These are phyloP conservation scores for Didymella pomorum DNA, from an alignment of 2,329 filamentous ascomycete genomes.

Conservation along the genomic window DNA sequence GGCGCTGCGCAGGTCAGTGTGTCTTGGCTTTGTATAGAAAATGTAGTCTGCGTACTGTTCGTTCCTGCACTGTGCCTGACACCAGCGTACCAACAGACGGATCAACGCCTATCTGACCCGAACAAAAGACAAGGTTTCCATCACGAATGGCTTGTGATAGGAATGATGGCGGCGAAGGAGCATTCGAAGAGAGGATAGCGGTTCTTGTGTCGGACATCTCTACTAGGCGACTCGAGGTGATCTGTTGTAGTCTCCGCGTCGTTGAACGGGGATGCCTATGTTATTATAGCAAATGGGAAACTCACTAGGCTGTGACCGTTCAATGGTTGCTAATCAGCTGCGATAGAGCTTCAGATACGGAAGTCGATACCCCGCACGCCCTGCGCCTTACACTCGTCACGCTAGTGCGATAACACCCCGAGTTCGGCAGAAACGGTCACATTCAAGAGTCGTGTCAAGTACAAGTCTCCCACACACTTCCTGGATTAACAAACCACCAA, in stretches of 20 bases:
- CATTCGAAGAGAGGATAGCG: constrained; percentile 9
- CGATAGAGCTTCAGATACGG: not conserved
- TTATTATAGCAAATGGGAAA: not conserved
- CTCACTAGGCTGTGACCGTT: not conserved
- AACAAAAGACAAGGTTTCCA: constrained; percentile 75
- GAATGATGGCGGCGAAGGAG: constrained; percentile 42
- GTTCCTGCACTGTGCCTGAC: constrained; percentile 64
- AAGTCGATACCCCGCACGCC: constrained; percentile 7
- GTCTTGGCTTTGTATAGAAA: not conserved
- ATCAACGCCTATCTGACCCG: constrained; percentile 67
- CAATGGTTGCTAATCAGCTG: not conserved
- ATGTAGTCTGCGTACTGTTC: constrained; percentile 49
- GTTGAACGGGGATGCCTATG: not conserved
- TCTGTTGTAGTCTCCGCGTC: not conserved
- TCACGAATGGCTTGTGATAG: constrained; percentile 55
- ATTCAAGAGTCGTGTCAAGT: not conserved
- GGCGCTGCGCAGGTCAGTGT: constrained; percentile 3
- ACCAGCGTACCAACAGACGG: constrained; percentile 62
- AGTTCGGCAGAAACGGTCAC: not conserved
- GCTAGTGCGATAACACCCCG: not conserved
- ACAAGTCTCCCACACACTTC: not conserved
- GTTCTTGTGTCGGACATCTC: constrained; percentile 9
- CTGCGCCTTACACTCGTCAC: constrained; percentile 2
- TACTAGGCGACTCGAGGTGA: not conserved
- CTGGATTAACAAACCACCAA: not conserved